phyloP scores from a whole-genome alignment of 2,329 filamentous ascomycete genomes.

The Emmonsiellopsis sp. region DNA sequence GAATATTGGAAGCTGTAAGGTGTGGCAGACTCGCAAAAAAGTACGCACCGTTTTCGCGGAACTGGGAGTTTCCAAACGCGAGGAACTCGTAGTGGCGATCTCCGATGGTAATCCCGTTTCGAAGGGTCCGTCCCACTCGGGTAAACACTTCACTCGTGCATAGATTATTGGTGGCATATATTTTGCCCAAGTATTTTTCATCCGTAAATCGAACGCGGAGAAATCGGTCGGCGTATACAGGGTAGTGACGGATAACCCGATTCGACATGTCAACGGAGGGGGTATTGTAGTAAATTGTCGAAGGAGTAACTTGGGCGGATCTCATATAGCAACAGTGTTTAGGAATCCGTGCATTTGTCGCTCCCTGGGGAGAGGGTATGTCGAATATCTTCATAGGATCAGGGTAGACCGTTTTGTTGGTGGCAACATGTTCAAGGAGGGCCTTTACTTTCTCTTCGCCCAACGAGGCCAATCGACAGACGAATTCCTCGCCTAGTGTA shows the following conservation, averaged over 20 bases:
- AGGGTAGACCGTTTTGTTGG: constrained; percentile 51
- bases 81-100: constrained; percentile 79
- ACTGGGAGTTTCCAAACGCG: constrained; percentile 90
- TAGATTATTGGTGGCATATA: constrained; percentile 46
- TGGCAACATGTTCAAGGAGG: constrained; percentile 65
- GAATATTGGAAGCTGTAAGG: constrained; percentile 65
- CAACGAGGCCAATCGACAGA: constrained; percentile 49
- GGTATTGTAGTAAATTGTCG: constrained; percentile 66
- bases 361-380: constrained; percentile 33
- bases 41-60: constrained; percentile 83
- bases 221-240: constrained; percentile 64
- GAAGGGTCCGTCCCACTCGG: constrained; percentile 61
- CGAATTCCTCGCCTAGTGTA: constrained; percentile 58
- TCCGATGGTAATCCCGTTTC: constrained; percentile 72
- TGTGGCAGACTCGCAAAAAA: constrained; percentile 71
- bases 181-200: constrained; percentile 56
- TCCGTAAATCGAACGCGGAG: constrained; percentile 84
- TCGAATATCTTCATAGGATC: constrained; percentile 67
- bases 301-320: constrained; percentile 74
- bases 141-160: constrained; percentile 63
- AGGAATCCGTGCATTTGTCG: constrained; percentile 48
- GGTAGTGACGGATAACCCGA: constrained; percentile 67
- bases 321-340: constrained; percentile 65
- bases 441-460: constrained; percentile 47
- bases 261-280: constrained; percentile 82